Evolutionary conservation across 805 yeast genomes (phyloP), one percentile per base, ranked within the genome.

Genomic region (Nakazawaea wickerhamii): DNA sequence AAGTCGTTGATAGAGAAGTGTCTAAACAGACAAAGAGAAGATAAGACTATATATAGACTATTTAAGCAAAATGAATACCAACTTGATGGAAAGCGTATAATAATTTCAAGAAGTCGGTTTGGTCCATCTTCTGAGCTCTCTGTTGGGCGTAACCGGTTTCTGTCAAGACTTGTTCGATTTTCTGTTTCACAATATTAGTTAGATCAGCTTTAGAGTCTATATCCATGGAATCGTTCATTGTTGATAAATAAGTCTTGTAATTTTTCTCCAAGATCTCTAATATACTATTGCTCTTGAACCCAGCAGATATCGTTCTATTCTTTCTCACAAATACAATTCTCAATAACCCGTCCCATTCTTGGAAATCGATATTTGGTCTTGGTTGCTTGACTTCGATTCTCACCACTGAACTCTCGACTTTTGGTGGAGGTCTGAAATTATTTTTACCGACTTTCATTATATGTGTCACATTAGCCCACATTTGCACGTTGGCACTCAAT

Each of bases 381-480:
- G 98, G 99, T 43, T 64, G 72, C 62, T 93, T 93, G 44, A 93
- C 81, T 63, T 91, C 98, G 28, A 93, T 79, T 56, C 95, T 76
- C 15, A 93, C 98, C 37, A 93, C 99, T 27, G 95, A 83, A 0
- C 97, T 89, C 62, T 93, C 99, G 45, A 93, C 99, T 62, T 93
- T 90, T 45, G 99, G 99, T 9, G 99, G 99, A 19, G 99, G 99
- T 54, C 96, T 75, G 70, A 93, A 93, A 58, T 93, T 93, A 59
- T 93, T 93, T 59, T 81, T 84, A 19, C 98, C 98, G 23, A 93
- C 99, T 64, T 93, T 93, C 99, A 93, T 93, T 41, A 93, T 86
- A 61, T 93, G 99, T 6, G 95, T 89, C 13, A 93, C 97, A 50
- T 87, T 87, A n/a, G 97, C 96, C 97, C 98, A 93, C 98, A 93